phyloP scores from a whole-genome alignment of 2,329 filamentous ascomycete genomes.

The Calonectria pseudoreteaudii region DNA sequence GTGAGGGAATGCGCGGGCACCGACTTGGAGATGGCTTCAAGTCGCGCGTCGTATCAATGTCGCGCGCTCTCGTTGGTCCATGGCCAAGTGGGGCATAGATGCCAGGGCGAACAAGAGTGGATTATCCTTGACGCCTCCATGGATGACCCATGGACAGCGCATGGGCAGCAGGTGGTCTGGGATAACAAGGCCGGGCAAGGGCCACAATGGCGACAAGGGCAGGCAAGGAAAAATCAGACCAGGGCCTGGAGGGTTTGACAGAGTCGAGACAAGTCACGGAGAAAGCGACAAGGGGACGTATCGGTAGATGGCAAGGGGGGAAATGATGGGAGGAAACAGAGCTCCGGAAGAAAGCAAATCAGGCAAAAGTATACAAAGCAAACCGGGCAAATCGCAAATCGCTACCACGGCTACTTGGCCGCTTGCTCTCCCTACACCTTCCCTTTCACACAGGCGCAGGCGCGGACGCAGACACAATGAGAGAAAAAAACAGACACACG shows the following conservation, averaged over 20 bases:
- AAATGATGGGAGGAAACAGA: slow-evolving; percentile 9
- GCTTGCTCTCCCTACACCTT: neutral
- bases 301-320: slow-evolving; percentile 8
- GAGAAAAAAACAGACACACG: neutral
- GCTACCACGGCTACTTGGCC: neutral
- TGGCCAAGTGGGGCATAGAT: slow-evolving; percentile 38
- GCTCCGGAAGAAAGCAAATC: slow-evolving; percentile 12
- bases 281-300: slow-evolving; percentile 10
- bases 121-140: slow-evolving; percentile 14
- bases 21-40: slow-evolving; percentile 42
- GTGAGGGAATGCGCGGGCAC: slow-evolving; percentile 28
- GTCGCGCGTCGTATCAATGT: slow-evolving; percentile 39
- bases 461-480: neutral
- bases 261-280: slow-evolving; percentile 11
- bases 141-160: slow-evolving; percentile 1
- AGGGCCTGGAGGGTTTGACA: slow-evolving; percentile 19
- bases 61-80: slow-evolving; percentile 41
- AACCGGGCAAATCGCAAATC: slow-evolving; percentile 11
- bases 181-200: slow-evolving; percentile 27
- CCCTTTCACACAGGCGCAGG: neutral
- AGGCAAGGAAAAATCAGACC: slow-evolving; percentile 30
- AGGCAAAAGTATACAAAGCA: slow-evolving; percentile 10
- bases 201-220: slow-evolving; percentile 36
- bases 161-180: slow-evolving; percentile 27
- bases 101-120: slow-evolving; percentile 27